Percentiles rank a stretch among this genome's conserved stretches.
Evolutionary conservation across 768 basidiomycete species (phyloP).

Genomic region (Tephrocybe sp.): DNA sequence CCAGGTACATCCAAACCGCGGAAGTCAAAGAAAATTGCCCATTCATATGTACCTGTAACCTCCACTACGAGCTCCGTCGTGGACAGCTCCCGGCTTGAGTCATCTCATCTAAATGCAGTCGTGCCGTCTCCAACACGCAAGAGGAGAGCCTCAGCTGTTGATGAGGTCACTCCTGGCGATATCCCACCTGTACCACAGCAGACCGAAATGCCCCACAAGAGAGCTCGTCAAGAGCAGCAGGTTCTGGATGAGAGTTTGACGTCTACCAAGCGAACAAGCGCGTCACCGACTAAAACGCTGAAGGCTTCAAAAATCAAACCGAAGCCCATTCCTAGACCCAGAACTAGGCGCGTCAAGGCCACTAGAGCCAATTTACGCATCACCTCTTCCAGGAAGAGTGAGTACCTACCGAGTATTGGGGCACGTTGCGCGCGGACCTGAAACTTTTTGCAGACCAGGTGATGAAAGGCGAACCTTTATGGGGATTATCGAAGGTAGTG

Average conservation of each 20-base stretch:
- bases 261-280: not conserved
- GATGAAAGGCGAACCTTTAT: slow-evolving; percentile 16
- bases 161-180: not conserved
- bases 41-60: no score
- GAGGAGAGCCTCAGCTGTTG: not conserved
- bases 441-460: slow-evolving; percentile 2
- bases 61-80: no score
- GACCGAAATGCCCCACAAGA: not conserved
- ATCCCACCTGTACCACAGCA: not conserved
- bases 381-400: slow-evolving; percentile 3
- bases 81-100: no score
- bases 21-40: no score
- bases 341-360: slow-evolving; percentile 3
- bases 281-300: not conserved
- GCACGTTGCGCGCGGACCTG: not conserved
- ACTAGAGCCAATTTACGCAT: not conserved
- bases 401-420: not conserved
- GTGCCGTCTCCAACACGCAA: no score
- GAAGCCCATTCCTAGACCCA: no score
- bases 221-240: not conserved
- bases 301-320: not conserved
- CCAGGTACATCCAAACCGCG: no score
- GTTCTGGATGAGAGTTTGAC: not conserved
- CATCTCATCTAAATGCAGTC: no score
- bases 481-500: slow-evolving; percentile 9